Percentiles rank a stretch among this genome's conserved stretches.
Conservation (phyloP, 2,329 filamentous ascomycete species). For the Camillea tinctor region DNA sequence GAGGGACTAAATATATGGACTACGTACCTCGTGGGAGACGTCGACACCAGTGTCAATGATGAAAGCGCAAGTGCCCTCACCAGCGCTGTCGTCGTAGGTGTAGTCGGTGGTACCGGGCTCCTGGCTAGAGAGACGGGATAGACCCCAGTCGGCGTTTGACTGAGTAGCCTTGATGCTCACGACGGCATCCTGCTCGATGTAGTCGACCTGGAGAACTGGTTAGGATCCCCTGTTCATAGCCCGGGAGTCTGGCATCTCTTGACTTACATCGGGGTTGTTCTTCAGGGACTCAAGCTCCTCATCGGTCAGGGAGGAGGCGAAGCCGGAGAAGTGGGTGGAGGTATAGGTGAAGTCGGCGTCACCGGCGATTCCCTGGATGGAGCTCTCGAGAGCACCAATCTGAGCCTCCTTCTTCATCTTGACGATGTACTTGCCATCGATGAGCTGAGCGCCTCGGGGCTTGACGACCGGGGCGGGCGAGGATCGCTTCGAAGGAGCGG, state of each 20-base stretch:
- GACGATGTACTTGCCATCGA: slow-evolving; percentile 44
- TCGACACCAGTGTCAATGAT: slow-evolving; percentile 56
- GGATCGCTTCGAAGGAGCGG: slow-evolving; percentile 30
- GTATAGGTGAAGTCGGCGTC: slow-evolving; percentile 34
- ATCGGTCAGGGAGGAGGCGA: slow-evolving; percentile 42
- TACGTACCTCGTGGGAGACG: slow-evolving; percentile 37
- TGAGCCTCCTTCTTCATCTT: slow-evolving; percentile 39
- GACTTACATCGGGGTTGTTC: slow-evolving; percentile 39
- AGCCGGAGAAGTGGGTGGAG: slow-evolving; percentile 38
- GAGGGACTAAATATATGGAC: neutral
- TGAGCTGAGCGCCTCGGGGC: slow-evolving; percentile 26
- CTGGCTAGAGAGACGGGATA: slow-evolving; percentile 44
- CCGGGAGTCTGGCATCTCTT: neutral
- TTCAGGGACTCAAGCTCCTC: slow-evolving; percentile 42
- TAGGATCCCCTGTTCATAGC: slow-evolving; percentile 6
- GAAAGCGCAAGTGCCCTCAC: slow-evolving; percentile 47
- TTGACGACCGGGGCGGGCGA: slow-evolving; percentile 29
- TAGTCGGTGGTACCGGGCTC: slow-evolving; percentile 38
- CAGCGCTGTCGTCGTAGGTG: slow-evolving; percentile 43
- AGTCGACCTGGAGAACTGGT: slow-evolving; percentile 28
- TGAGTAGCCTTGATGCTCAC: slow-evolving; percentile 27
- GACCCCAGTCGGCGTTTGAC: slow-evolving; percentile 40
- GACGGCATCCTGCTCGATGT: slow-evolving; percentile 34
- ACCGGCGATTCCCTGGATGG: slow-evolving; percentile 23
- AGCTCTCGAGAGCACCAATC: slow-evolving; percentile 31